Conservation (phyloP, 2,329 filamentous ascomycete genomes). For the Sporothrix globosa region DNA sequence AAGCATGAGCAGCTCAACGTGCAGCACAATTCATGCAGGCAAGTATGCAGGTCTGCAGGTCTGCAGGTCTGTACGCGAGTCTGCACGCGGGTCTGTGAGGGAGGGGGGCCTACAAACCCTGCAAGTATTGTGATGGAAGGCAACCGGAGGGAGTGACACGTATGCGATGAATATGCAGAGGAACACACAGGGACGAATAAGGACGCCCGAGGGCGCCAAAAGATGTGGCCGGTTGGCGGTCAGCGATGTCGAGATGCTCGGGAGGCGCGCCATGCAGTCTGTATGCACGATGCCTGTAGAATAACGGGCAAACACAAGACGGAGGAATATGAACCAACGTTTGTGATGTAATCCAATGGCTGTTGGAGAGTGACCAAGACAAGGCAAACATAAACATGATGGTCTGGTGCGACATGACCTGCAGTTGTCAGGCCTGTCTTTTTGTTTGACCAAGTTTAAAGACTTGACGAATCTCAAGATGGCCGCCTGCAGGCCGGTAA, state of each 20-base stretch:
- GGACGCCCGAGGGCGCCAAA: not conserved
- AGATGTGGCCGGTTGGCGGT: not conserved
- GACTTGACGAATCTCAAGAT: not conserved
- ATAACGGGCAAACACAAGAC: not conserved
- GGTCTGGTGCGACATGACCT: not conserved
- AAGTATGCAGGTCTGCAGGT: slow-evolving; percentile 3
- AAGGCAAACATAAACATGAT: not conserved
- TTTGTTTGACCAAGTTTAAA: not conserved
- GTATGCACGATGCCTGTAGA: not conserved
- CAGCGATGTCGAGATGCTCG: not conserved
- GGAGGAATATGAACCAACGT: not conserved
- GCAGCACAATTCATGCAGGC: not conserved
- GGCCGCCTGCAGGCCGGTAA: not conserved
- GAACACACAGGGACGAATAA: not conserved
- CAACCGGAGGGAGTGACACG: slow-evolving; percentile 2
- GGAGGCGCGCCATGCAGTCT: not conserved
- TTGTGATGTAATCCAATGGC: not conserved
- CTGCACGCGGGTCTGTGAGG: not conserved
- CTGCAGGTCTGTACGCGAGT: too few relatives aligned
- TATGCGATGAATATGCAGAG: not conserved
- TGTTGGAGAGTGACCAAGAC: not conserved
- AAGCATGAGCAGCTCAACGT: slow-evolving; percentile 15
- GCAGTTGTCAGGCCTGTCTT: not conserved
- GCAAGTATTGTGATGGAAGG: not conserved
- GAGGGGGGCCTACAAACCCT: not conserved